Evolutionary conservation across 352 stramenopile genomes (phyloP).

Genomic region (Pythium chondricola): DNA sequence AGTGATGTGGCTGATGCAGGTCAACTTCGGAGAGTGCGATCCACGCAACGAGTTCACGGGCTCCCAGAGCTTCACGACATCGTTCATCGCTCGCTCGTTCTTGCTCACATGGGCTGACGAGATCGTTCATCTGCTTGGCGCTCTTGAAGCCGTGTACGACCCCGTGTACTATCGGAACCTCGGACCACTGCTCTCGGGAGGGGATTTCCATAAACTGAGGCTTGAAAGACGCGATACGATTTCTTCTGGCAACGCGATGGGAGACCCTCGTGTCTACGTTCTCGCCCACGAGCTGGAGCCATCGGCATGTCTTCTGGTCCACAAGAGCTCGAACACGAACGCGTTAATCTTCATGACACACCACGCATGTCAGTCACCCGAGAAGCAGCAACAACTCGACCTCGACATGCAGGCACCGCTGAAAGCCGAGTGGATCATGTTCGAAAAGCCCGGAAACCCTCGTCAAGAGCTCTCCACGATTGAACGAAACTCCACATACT

Average conservation of each 20-base stretch:
- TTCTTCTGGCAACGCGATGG: slow-evolving; percentile 9
- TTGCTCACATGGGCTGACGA: slow-evolving; percentile 52
- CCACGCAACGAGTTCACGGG: slow-evolving; percentile 47
- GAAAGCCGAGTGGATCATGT: slow-evolving; percentile 62
- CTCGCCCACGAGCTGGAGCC: slow-evolving; percentile 43
- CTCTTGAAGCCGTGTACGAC: slow-evolving; percentile 43
- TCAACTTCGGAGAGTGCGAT: slow-evolving; percentile 63
- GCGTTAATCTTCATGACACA: slow-evolving; percentile 46
- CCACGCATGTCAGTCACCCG: slow-evolving; percentile 9
- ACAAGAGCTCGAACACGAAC: slow-evolving; percentile 61
- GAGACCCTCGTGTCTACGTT: slow-evolving; percentile 42
- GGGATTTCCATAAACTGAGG: slow-evolving; percentile 36
- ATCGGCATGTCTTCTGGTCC: slow-evolving; percentile 40
- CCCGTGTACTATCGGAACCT: slow-evolving; percentile 44
- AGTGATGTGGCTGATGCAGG: slow-evolving; percentile 77
- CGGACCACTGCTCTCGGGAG: slow-evolving; percentile 35
- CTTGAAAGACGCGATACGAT: slow-evolving; percentile 28
- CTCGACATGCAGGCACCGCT: slow-evolving; percentile 29
- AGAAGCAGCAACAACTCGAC: slow-evolving; percentile 21
- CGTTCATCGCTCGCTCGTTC: slow-evolving; percentile 28
- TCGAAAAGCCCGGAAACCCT: slow-evolving; percentile 54
- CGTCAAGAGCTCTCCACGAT: slow-evolving; percentile 42
- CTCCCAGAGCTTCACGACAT: slow-evolving; percentile 23
- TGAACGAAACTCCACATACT: slow-evolving; percentile 50
- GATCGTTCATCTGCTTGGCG: slow-evolving; percentile 32